Base-by-base conservation (phyloP, 2,329 filamentous ascomycete genomes). In the Pyrenophora graminea region DNA sequence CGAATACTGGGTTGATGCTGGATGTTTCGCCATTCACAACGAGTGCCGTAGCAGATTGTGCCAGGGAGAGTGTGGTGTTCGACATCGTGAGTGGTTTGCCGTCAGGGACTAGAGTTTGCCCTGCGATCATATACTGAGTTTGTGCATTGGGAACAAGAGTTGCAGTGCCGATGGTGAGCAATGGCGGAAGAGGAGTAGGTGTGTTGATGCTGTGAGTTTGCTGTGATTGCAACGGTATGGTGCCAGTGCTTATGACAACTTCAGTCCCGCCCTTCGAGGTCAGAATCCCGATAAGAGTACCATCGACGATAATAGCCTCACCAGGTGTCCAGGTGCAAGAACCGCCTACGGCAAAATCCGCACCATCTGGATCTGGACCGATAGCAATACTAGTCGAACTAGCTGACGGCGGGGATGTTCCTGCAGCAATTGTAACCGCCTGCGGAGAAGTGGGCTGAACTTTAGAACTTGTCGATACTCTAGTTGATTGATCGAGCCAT, bases 1-100 rank as follows among this genome's bases (percentile, higher is more conserved):
- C 63, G 21, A 60, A 55, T 8, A 53, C 50, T 7, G 64, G 55
- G 0, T 47, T 44, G 3, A 72, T 45, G 17, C 58, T 46, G 3
- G 63, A 62, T 4, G 63, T 66, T 15, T 56, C 59, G 18, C 69
- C 69, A 45, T 70, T 69, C 15, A 76, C 56, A 3, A 76, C 54
- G 4, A 77, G 53, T 6, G 70, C 73, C 19, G 67, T 69, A 12
- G 64, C 75, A 25, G 70, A 76, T 17, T 71, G 67, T 18, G 60
- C 59, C 2, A 74, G 58, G 2, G 67, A 70, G 1, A 74, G 44
- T 7, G 55, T 64, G 5, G 68, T 76, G 8, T 61, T 74, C 43
- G 68, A 68, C 7, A 77, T 65, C 0, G 66, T 72, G 19, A 75
- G 61, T 3, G 67, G 58, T 4, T 66, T 51, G 2, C 70, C 71